Conservation (phyloP, 495 filamentous ascomycete species). For the Penicillium antarcticum region DNA sequence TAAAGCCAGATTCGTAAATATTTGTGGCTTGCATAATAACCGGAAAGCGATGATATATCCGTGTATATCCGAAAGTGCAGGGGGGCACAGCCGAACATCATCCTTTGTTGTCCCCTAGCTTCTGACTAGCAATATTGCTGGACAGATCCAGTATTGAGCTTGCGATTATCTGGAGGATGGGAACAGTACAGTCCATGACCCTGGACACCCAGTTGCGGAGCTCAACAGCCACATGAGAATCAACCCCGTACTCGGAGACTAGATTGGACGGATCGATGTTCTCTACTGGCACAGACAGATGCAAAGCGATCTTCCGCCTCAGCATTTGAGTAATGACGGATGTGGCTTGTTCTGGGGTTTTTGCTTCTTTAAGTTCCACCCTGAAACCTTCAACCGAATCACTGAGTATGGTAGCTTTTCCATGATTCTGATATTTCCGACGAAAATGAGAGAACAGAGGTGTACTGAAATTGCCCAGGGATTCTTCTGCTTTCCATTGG, state of each 20-base stretch:
- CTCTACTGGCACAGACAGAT: slow-evolving; percentile 31
- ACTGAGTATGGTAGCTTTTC: neutral
- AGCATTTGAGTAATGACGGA: slow-evolving; percentile 19
- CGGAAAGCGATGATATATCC: too few relatives aligned
- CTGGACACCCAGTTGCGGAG: slow-evolving; percentile 39
- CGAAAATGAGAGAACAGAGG: slow-evolving; percentile 26
- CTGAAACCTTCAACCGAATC: slow-evolving; percentile 15
- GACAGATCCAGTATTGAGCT: slow-evolving; percentile 22
- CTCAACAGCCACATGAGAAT: slow-evolving; percentile 47
- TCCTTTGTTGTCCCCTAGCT: neutral
- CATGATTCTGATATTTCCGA: slow-evolving; percentile 3
- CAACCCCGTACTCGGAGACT: slow-evolving; percentile 38
- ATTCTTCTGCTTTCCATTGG: slow-evolving; percentile 19
- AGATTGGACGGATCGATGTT: slow-evolving; percentile 31
- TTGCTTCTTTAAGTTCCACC: slow-evolving; percentile 14
- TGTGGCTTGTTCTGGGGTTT: slow-evolving; percentile 25
- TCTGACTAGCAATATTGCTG: slow-evolving; percentile 14
- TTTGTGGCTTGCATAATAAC: too few relatives aligned
- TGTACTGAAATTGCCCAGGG: slow-evolving; percentile 22
- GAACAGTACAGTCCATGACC: slow-evolving; percentile 14
- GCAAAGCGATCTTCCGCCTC: slow-evolving; percentile 20
- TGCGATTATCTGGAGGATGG: slow-evolving; percentile 26
- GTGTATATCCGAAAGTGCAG: too few relatives aligned
- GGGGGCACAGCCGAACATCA: neutral
- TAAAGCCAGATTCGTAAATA: too few relatives aligned